Conservation (phyloP, 441 rosid species). For the Euphorbia celastroides region DNA sequence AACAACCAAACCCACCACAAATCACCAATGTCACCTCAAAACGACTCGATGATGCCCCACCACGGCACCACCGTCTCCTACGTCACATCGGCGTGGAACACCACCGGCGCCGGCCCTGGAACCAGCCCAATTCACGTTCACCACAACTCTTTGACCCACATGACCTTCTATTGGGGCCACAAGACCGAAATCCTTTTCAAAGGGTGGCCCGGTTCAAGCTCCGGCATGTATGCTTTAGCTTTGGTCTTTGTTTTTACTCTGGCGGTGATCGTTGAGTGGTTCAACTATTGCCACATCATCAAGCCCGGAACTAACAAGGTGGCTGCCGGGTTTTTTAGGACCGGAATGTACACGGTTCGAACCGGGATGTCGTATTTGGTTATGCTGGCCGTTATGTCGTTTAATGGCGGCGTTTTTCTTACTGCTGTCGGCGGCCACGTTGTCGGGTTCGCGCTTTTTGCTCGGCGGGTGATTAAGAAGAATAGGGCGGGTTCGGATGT, state of each 20-base stretch:
- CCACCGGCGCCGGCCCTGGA: slow-evolving; percentile 14
- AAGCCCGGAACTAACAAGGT: slow-evolving; percentile 34
- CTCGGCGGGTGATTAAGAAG: slow-evolving; percentile 30
- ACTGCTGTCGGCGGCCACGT: slow-evolving; percentile 47
- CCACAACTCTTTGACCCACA: slow-evolving; percentile 25
- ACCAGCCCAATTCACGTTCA: slow-evolving; percentile 17
- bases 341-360: slow-evolving; percentile 34
- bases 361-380: slow-evolving; percentile 43
- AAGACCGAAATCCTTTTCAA: slow-evolving; percentile 48
- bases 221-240: slow-evolving; percentile 60
- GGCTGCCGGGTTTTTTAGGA: slow-evolving; percentile 37
- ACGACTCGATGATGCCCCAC: slow-evolving; percentile 7
- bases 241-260: slow-evolving; percentile 50
- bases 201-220: slow-evolving; percentile 66
- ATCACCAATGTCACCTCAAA: not conserved
- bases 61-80: not conserved
- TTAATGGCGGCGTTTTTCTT: slow-evolving; percentile 51
- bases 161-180: slow-evolving; percentile 67
- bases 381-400: slow-evolving; percentile 53
- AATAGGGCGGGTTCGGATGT: slow-evolving; percentile 13
- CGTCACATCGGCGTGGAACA: slow-evolving; percentile 31
- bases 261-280: slow-evolving; percentile 56
- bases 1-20: not conserved
- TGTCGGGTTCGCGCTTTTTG: slow-evolving; percentile 38
- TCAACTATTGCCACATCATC: slow-evolving; percentile 27